phyloP scores from a whole-genome alignment of 768 basidiomycete genomes.

The Termitomyces sp. region DNA sequence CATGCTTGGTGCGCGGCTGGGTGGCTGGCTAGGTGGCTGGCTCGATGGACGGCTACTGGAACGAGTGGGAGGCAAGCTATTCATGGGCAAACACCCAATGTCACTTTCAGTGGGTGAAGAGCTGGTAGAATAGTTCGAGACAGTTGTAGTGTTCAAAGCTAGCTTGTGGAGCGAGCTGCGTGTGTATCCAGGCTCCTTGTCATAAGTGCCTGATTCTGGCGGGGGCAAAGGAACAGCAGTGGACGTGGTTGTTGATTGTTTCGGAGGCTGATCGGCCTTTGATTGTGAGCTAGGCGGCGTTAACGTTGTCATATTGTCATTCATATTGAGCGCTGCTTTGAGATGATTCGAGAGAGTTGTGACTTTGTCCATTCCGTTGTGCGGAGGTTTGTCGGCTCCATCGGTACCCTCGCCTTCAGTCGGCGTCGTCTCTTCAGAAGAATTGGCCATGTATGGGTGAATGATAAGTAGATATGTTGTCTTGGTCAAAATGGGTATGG shows the following conservation, averaged over 20 bases:
- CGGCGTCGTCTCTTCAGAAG: constrained; percentile 44
- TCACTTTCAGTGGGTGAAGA: constrained; percentile 51
- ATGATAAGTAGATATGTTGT: constrained; percentile 16
- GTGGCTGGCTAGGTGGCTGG: constrained; percentile 42
- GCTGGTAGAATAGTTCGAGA: constrained; percentile 27
- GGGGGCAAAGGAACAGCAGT: constrained; percentile 42
- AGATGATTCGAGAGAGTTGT: constrained; percentile 20
- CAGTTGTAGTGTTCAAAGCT: constrained; percentile 22
- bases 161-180: constrained; percentile 38
- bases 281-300: constrained; percentile 11
- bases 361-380: constrained; percentile 21
- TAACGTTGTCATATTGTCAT: constrained; percentile 11
- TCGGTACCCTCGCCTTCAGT: constrained; percentile 53
- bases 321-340: constrained; percentile 18
- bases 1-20: constrained; percentile 44
- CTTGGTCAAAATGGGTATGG: constrained; percentile 11
- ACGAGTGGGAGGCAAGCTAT: constrained; percentile 51
- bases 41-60: constrained; percentile 48
- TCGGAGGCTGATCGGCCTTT: constrained; percentile 3
- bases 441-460: constrained; percentile 32
- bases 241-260: constrained; percentile 1
- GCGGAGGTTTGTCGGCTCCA: constrained; percentile 54
- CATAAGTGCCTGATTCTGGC: constrained; percentile 39
- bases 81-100: constrained; percentile 48
- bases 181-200: constrained; percentile 47